Evolutionary conservation across 108 stramenopile species (phyloP), one percentile per base, ranked within the genome.

Genomic region (Cyclotella cryptica): DNA sequence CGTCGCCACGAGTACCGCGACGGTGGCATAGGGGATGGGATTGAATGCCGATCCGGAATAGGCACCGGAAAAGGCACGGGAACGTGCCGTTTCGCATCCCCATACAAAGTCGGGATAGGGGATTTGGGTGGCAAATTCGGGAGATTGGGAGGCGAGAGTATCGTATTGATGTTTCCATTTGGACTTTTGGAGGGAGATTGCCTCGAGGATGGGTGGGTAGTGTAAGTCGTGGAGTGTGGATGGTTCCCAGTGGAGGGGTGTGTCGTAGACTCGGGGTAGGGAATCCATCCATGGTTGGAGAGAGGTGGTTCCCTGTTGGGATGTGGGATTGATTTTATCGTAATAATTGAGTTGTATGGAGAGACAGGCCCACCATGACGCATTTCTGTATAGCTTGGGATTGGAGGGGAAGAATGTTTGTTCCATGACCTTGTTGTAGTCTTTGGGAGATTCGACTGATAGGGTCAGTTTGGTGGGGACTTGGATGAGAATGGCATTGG

Each of bases 31-130:
- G 12, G 89, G 86, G 17, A 81, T 45, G 22, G 92, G 92, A 86
- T 91, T 88, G 69, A 96, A 96, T 21, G 91, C 87, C 19, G 88
- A 67, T 27, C 90, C 94, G 9, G 86, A 84, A 44, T 89, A 89
- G 15, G 87, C 88, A 13, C 94, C 92, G 41, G 92, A 93, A 66
- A 95, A 95, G 53, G 91, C 94, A 21, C 94, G 86, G 44, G 90
- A 92, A 46, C 94, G 80, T 43, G 94, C 94, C 39, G 77, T 83
- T 73, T 95, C 94, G 53, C 89, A 89, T 21, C 92, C 94, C 94
- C 92, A 95, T 1, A 92, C 67, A 69, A 95, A 95, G 17, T 92
- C 87, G 19, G 87, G 82, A 69, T 81, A 95, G 0, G 87, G 69
- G 45, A 94, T 81, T 39, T n/a, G 45, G 1, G 71, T 63, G 45